Evolutionary conservation across 2,329 filamentous ascomycete species (phyloP).

Genomic region (Paracoccidioides brasiliensis): DNA sequence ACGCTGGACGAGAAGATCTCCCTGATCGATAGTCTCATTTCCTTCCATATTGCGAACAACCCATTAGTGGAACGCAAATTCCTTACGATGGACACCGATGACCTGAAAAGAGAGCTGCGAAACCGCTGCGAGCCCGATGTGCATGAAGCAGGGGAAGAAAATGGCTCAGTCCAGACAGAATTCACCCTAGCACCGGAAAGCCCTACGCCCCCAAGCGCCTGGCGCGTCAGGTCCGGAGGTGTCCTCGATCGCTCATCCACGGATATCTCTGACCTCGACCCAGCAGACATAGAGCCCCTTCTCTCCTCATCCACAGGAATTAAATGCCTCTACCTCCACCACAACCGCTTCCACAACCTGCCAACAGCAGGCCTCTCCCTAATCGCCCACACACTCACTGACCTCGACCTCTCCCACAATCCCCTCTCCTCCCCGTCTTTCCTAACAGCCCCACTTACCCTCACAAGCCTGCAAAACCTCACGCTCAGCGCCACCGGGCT

Average conservation of each 20-base stretch:
- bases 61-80: conserved; percentile 82
- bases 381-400: conserved; percentile 56
- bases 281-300: conserved; percentile 35
- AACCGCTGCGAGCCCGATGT: conserved; percentile 46
- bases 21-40: conserved; percentile 62
- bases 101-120: conserved; percentile 62
- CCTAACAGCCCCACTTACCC: conserved; percentile 50
- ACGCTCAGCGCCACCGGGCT: conserved; percentile 65
- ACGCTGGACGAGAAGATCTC: conserved; percentile 63
- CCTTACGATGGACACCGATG: conserved; percentile 62
- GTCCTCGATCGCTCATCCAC: conserved; percentile 59
- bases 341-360: conserved; percentile 60
- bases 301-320: conserved; percentile 34
- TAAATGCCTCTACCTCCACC: conserved; percentile 54
- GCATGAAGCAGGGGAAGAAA: conserved; percentile 25
- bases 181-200: conserved; percentile 34
- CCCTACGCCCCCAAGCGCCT: conserved; percentile 20
- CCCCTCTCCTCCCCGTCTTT: conserved; percentile 53
- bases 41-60: conserved; percentile 73
- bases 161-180: conserved; percentile 29
- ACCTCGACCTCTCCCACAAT: conserved; percentile 64
- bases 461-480: conserved; percentile 64
- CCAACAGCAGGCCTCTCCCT: conserved; percentile 55
- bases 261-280: conserved; percentile 42
- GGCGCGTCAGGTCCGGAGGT: conserved; percentile 27